phyloP scores from a whole-genome alignment of 768 basidiomycete genomes.

The Macrolepiota fuliginosa region DNA sequence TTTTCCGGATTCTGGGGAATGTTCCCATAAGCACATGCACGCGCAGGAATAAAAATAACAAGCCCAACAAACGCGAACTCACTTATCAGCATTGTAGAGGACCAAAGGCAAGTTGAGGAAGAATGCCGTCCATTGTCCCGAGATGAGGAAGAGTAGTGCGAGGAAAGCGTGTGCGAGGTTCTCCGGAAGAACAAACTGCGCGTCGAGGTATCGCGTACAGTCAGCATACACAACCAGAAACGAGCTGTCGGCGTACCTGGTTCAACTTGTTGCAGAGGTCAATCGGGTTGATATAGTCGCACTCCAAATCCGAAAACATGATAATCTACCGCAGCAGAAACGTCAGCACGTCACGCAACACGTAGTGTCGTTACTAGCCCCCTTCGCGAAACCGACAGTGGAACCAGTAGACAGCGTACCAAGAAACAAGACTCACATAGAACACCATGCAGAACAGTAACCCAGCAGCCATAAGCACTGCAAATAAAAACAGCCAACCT shows the following conservation, averaged over 20 bases:
- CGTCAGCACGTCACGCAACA: conserved; percentile 10
- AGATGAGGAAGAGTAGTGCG: conserved; percentile 85
- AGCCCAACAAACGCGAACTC: conserved; percentile 27
- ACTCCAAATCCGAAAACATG: conserved; percentile 99
- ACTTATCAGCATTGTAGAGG: conserved; percentile 94
- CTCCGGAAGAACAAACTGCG: conserved; percentile 94
- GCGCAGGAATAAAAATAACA: not conserved
- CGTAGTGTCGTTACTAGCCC: no score
- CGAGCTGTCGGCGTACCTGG: conserved; percentile 50
- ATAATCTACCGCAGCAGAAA: conserved; percentile 67
- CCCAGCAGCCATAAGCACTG: conserved; percentile 92
- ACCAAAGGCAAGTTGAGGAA: conserved; percentile 87
- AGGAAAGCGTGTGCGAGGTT: conserved; percentile 94
- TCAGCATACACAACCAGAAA: not conserved
- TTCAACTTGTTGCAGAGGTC: conserved; percentile 99
- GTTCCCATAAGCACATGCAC: conserved; percentile 3
- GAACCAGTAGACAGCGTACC: no score
- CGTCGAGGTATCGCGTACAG: not conserved
- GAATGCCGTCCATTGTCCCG: conserved; percentile 95
- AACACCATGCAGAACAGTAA: conserved; percentile 99
- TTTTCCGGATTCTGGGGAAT: conserved; percentile 72
- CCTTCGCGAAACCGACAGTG: no score
- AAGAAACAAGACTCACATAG: conserved; percentile 66
- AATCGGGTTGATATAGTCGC: conserved; percentile 99
- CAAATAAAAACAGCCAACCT: conserved; percentile 98